Base-by-base conservation (phyloP, 2,329 filamentous ascomycete species). In the Corniculantispora saksenae region DNA sequence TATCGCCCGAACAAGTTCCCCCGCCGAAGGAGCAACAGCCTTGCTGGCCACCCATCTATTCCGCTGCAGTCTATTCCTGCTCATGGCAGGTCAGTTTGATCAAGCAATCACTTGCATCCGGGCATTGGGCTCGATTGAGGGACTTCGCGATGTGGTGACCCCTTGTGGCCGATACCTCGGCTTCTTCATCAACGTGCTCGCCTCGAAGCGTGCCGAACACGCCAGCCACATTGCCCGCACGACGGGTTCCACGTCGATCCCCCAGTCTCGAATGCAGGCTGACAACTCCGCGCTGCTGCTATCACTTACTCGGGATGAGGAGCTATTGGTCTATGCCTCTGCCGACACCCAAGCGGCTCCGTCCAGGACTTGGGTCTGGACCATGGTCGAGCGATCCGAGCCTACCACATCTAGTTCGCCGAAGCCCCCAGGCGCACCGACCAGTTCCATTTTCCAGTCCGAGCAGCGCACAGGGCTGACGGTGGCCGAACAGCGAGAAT, bases 31-130 rank as follows among this genome's bases (percentile, higher is more conserved):
- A 13, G 88, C 92, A 3, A 92, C 90, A 1, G 87, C 90, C 4
- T 86, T 94, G 70, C 82, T 96, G 10, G 91, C 92, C 64, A 88
- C 87, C 17, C 95, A 98, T 74, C 83, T 97, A 53, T 97, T 96
- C 87, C 90, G 94, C 25, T 96, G 91, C 72, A 85, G 91, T 1
- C 83, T 98, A 1, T 88, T 97, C 64, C 82, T 97, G 5, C 85
- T 94, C 25, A 86, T 96, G 60, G 86, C 87, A 1, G 89, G 89
- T 50, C 89, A 92, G 60, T 91, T 90, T 72, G 86, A 90, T 5
- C 84, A 89, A 2, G 94, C 94, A 0, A 78, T 89, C 13, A 86
- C 87, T 2, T 93, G 94, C 70, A 83, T 94, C 13, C 87, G 91
- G 63, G 88, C 90, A 1, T 86, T 91, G 13, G 84, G 88, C 1